Percentiles rank a stretch among this genome's conserved stretches.
These are phyloP conservation scores for Lycium barbarum DNA, from an alignment of 257 asterid genomes.

Conservation along the genomic window DNA sequence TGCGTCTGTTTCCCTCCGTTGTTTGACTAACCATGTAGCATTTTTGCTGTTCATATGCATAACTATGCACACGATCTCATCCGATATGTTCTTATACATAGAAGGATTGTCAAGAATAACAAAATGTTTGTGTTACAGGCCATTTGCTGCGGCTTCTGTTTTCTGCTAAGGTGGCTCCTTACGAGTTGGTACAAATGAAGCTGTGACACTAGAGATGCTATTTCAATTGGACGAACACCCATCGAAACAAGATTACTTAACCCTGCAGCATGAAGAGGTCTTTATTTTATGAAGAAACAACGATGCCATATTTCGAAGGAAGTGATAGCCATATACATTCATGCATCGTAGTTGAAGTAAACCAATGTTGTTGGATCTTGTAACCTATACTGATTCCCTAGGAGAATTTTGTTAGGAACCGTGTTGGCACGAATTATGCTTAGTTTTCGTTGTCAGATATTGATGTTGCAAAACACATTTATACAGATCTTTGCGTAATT, in stretches of 20 bases:
- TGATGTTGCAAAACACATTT: not conserved
- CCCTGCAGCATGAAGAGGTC: not conserved
- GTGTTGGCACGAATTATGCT: not conserved
- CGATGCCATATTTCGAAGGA: not conserved
- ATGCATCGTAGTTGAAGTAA: not conserved
- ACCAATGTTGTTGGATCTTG: not conserved
- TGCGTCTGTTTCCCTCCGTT: not conserved
- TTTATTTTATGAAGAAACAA: not conserved
- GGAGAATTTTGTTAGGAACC: constrained; percentile 18
- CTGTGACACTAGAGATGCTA: not conserved
- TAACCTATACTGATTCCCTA: constrained; percentile 9
- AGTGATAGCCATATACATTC: not conserved
- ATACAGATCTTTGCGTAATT: not conserved
- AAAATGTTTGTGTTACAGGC: constrained; percentile 51
- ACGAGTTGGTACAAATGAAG: constrained; percentile 91
- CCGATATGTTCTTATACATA: not conserved
- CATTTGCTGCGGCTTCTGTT: constrained; percentile 81
- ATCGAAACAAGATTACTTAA: not conserved
- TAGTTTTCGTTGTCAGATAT: not conserved
- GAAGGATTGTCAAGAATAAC: not conserved
- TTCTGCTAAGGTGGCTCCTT: constrained; percentile 78
- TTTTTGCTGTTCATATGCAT: not conserved
- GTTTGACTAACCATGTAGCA: not conserved
- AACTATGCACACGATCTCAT: not conserved
- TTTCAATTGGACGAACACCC: not conserved